phyloP scores from a whole-genome alignment of 148 eudicot genomes.

The Nepenthes gracilis region DNA sequence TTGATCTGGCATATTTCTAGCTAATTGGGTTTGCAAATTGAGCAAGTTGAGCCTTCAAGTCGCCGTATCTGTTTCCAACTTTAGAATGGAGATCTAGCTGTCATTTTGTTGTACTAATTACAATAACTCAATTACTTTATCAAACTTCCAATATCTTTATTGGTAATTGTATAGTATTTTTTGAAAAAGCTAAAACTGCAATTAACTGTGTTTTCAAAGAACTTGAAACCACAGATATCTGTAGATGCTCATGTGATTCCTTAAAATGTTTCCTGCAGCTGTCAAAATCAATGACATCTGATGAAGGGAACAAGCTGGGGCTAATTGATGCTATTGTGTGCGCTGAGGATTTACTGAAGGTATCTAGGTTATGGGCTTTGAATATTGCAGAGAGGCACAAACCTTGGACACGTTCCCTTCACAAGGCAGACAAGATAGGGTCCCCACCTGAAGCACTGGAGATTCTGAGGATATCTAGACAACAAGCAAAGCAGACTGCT shows the following conservation, averaged over 20 bases:
- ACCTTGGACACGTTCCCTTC: slow-evolving; percentile 84
- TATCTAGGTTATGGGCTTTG: slow-evolving; percentile 70
- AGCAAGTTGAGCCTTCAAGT: no score
- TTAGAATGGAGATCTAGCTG: no score
- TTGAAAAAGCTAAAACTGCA: neutral
- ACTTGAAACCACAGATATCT: neutral
- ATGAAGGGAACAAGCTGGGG: slow-evolving; percentile 77
- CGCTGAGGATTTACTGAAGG: slow-evolving; percentile 56
- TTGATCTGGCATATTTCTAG: no score
- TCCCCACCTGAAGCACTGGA: slow-evolving; percentile 57
- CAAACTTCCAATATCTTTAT: neutral
- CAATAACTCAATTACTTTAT: no score
- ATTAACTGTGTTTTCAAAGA: no score
- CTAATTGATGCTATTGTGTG: slow-evolving; percentile 80
- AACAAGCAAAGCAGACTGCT: slow-evolving; percentile 63
- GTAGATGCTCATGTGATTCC: neutral
- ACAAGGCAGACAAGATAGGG: slow-evolving; percentile 65
- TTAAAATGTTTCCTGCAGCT: slow-evolving; percentile 23
- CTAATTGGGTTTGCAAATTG: no score
- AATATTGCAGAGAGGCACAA: slow-evolving; percentile 65
- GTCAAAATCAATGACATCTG: slow-evolving; percentile 69
- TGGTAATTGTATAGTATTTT: neutral
- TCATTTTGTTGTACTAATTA: no score
- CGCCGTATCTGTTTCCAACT: no score
- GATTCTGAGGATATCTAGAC: slow-evolving; percentile 50